Conservation (phyloP, 495 filamentous ascomycete genomes). For the Amphirosellinia nigrospora region DNA sequence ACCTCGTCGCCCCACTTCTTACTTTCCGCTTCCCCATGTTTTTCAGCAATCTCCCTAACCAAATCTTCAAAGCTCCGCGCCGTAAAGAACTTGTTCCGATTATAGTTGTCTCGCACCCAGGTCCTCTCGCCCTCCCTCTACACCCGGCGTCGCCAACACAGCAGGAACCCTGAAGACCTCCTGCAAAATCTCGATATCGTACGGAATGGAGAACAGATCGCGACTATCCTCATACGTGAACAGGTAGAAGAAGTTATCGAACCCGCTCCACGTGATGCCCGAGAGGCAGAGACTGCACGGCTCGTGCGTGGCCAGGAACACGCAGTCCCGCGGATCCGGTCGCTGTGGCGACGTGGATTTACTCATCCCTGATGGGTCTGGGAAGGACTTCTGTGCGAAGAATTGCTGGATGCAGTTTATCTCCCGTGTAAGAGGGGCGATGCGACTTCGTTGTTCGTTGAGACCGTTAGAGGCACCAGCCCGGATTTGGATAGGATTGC, state of each 20-base stretch:
- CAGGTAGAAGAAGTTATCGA: conserved; percentile 51
- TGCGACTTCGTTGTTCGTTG: conserved; percentile 48
- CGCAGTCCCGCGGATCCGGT: conserved; percentile 38
- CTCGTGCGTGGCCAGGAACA: conserved; percentile 53
- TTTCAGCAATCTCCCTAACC: conserved; percentile 35
- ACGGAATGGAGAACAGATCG: conserved; percentile 47
- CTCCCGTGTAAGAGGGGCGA: conserved; percentile 50
- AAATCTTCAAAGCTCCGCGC: conserved; percentile 45
- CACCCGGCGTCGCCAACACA: not conserved
- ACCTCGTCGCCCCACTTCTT: conserved; percentile 37
- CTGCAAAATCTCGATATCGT: conserved; percentile 51
- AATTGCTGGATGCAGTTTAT: conserved; percentile 55
- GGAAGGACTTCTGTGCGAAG: conserved; percentile 33
- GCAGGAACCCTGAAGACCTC: conserved; percentile 47
- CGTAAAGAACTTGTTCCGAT: conserved; percentile 49
- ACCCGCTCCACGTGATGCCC: conserved; percentile 52
- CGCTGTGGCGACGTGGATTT: not conserved
- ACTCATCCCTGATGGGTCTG: conserved; percentile 1
- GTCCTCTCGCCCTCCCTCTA: conserved; percentile 20
- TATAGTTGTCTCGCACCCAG: conserved; percentile 43
- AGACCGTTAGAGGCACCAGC: conserved; percentile 37
- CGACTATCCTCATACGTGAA: conserved; percentile 53
- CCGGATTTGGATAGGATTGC: conserved; percentile 42
- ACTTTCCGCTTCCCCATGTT: conserved; percentile 28
- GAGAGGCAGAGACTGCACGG: conserved; percentile 49